A percentile compares a stretch with the other conserved stretches of the same genome.
Conservation (phyloP, 139 green algal genomes). For the Marvania coccoides region DNA sequence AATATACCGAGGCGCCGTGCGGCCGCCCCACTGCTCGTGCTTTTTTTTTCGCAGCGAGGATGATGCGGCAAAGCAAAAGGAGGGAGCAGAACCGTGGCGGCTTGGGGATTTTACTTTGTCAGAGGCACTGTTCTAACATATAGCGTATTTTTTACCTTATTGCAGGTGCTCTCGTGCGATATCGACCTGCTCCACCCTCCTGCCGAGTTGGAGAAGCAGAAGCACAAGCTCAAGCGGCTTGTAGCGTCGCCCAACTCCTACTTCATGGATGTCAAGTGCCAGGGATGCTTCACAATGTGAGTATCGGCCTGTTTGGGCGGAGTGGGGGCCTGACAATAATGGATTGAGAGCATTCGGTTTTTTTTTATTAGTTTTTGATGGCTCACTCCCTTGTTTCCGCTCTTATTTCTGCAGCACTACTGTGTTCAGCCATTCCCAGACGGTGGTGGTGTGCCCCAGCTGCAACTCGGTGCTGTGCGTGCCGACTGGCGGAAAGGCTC, state of each 20-base stretch:
- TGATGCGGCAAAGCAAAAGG: too few relatives aligned
- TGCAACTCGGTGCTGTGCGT: conserved; percentile 96
- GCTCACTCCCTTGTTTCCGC: not conserved
- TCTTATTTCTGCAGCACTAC: conserved; percentile 79
- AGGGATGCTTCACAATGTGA: conserved; percentile 92
- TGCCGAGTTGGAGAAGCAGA: conserved; percentile 85
- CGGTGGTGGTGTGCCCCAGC: conserved; percentile 91
- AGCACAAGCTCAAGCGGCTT: conserved; percentile 97
- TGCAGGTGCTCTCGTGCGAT: conserved; percentile 59
- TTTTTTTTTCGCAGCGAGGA: too few relatives aligned
- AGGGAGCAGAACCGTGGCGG: too few relatives aligned
- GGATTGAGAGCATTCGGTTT: too few relatives aligned
- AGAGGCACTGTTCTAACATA: too few relatives aligned
- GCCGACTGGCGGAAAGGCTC: conserved; percentile 88
- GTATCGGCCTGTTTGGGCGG: too few relatives aligned
- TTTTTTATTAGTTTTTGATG: too few relatives aligned
- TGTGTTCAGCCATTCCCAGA: conserved; percentile 95
- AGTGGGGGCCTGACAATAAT: too few relatives aligned
- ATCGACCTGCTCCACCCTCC: conserved; percentile 97
- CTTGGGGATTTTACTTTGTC: too few relatives aligned
- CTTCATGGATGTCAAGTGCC: conserved; percentile 97
- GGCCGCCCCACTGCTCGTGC: too few relatives aligned
- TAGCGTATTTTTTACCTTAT: not conserved
- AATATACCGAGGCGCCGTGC: too few relatives aligned
- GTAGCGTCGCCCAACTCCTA: conserved; percentile 84